These are phyloP conservation scores for Talaromyces funiculosus DNA, from an alignment of 2,329 filamentous ascomycete genomes.

Conservation along the genomic window DNA sequence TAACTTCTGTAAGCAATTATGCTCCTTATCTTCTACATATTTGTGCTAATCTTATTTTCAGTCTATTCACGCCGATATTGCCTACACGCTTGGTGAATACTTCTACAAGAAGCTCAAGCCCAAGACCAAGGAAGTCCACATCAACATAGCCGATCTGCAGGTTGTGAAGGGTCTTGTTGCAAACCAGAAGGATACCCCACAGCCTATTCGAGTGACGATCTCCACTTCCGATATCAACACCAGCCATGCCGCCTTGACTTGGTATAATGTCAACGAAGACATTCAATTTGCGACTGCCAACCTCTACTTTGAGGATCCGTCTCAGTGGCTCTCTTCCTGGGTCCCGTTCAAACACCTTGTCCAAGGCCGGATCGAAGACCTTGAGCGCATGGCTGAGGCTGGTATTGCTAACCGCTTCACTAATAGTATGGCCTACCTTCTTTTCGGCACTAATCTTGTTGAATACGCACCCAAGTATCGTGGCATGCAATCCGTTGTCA, in stretches of 20 bases:
- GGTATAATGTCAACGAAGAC: conserved; percentile 22
- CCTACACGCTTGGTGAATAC: conserved; percentile 21
- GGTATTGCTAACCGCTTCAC: conserved; percentile 22
- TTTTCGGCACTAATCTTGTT: conserved; percentile 20
- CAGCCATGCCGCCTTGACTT: conserved; percentile 15
- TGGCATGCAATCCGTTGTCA: conserved; percentile 18
- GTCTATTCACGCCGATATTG: conserved; percentile 22
- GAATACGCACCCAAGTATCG: conserved; percentile 18
- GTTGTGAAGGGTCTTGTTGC: conserved; percentile 47
- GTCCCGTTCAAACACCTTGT: conserved; percentile 22
- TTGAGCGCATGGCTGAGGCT: conserved; percentile 21
- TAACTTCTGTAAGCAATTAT: conserved; percentile 2
- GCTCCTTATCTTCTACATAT: neutral
- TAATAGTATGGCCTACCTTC: conserved; percentile 26
- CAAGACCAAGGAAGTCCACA: conserved; percentile 11
- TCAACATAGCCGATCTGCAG: conserved; percentile 20
- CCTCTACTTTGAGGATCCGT: conserved; percentile 18
- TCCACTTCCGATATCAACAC: conserved; percentile 32
- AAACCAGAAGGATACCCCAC: neutral
- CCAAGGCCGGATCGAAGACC: conserved; percentile 21
- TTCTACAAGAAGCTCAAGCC: conserved; percentile 15
- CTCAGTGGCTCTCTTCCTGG: conserved; percentile 24
- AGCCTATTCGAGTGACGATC: conserved; percentile 31
- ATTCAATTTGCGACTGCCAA: conserved; percentile 24
- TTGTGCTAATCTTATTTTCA: neutral